These are phyloP conservation scores for Ballota nigra DNA, from an alignment of 257 asterid species.

Conservation along the genomic window DNA sequence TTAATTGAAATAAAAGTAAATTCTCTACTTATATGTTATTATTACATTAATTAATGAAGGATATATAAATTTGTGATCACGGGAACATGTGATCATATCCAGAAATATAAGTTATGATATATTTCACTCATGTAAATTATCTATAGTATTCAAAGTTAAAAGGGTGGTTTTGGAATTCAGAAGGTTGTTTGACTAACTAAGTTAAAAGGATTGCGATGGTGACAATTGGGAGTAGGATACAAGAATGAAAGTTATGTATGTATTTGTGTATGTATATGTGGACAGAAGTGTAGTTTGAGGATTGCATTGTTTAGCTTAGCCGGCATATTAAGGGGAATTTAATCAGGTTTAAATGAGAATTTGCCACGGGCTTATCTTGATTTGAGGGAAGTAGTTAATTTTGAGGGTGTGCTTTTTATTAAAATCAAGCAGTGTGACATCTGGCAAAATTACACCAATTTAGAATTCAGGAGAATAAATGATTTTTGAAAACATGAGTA, in stretches of 20 bases:
- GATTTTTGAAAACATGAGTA: no score
- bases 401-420: background rate
- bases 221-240: constrained; percentile 15
- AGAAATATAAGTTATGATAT: no score
- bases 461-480: background rate
- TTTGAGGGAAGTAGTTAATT: constrained; percentile 20
- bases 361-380: constrained; percentile 38
- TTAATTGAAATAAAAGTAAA: no score
- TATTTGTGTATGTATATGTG: background rate
- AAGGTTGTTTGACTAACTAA: constrained; percentile 20
- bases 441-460: background rate
- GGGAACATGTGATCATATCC: no score
- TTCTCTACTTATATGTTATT: no score
- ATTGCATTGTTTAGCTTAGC: constrained; percentile 52
- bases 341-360: constrained; percentile 21
- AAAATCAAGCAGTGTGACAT: background rate
- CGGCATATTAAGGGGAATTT: constrained; percentile 44
- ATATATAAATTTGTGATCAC: no score
- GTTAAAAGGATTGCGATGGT: constrained; percentile 25
- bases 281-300: constrained; percentile 33
- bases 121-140: no score
- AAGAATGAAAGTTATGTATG: background rate
- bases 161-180: constrained; percentile 23
- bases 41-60: no score
- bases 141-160: background rate